Evolutionary conservation across 2,329 filamentous ascomycete genomes (phyloP), one percentile per base, ranked within the genome.

Genomic region (Alternaria ethzedia): DNA sequence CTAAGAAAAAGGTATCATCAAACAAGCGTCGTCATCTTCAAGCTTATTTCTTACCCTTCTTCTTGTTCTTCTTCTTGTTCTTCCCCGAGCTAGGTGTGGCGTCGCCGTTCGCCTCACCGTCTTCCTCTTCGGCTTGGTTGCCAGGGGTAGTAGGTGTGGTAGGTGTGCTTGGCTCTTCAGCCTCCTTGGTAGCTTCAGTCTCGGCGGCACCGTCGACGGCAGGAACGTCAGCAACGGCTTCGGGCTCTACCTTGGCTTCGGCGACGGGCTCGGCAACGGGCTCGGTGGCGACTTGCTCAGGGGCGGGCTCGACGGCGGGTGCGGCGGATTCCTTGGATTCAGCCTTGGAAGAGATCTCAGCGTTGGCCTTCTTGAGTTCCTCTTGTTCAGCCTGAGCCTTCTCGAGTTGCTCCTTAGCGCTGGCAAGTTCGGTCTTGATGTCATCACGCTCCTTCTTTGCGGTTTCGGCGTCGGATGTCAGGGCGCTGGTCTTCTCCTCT

Each of bases 401-500:
- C 36, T 66, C 71, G 21, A 73, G 64, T 32, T 74, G 70, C 50
- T 66, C 66, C 61, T 70, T 74, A 15, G 66, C 47, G 10, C 54
- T 61, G 23, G 64, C 71, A 36, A 72, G 65, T 25, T 71, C 66
- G 11, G 64, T 59, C 63, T 69, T 73, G 46, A 67, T 59, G 23
- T 63, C 68, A 3, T 66, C 72, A 9, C 63, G 59, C 36, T 71
- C 70, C 54, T 68, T 66, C 59, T 70, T 73, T 15, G 69, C 50
- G 7, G 64, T 21, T n/a, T 68, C 62, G 17, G 65, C 55, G 7
- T 71, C 65, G 21, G 64, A 64, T 49, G 67, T 50, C n/a, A 67
- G 49, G 7, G 61, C 26, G 6, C 59, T 52, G 1, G 64, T 55
- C 63, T 72, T 71, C 23, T 68, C 67, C 36, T 71, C 65, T 28